Conservation (phyloP, 2,329 filamentous ascomycete genomes). For the Venturia carpophila region DNA sequence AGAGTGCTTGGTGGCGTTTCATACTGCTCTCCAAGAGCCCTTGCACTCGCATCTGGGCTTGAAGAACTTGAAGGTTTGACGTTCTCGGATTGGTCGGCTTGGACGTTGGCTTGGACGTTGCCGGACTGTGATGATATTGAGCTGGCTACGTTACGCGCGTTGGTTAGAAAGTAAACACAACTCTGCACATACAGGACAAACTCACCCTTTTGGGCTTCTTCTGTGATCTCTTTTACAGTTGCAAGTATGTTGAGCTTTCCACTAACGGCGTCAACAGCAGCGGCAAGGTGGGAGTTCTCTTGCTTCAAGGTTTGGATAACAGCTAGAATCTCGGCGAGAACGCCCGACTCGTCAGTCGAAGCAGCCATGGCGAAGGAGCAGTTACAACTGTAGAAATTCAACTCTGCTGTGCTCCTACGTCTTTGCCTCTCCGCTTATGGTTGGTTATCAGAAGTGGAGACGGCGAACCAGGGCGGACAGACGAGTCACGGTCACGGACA, state of each 20-base stretch:
- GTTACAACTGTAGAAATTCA: background rate
- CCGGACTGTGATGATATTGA: conserved; percentile 7
- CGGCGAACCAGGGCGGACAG: conserved; percentile 5
- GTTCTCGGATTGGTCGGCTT: conserved; percentile 3
- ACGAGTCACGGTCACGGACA: background rate
- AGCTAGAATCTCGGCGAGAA: conserved; percentile 49
- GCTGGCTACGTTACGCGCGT: conserved; percentile 5
- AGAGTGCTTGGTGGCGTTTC: conserved; percentile 28
- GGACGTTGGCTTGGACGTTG: conserved; percentile 16
- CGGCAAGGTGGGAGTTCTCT: conserved; percentile 48
- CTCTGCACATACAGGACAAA: background rate
- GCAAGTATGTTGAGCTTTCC: conserved; percentile 54
- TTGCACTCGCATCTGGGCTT: conserved; percentile 27
- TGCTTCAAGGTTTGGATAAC: conserved; percentile 48
- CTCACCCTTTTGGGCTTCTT: conserved; percentile 33
- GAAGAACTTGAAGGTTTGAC: conserved; percentile 21
- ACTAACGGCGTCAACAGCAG: conserved; percentile 52
- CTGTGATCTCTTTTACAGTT: conserved; percentile 49
- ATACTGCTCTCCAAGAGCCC: conserved; percentile 35
- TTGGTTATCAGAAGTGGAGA: conserved; percentile 11
- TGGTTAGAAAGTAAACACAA: background rate
- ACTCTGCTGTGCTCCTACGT: conserved; percentile 3
- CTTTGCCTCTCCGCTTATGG: background rate
- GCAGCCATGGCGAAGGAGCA: conserved; percentile 14
- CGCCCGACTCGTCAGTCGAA: conserved; percentile 13